These are phyloP conservation scores for Gossypium ekmanianum DNA, from an alignment of 345 rosid genomes.

Conservation along the genomic window DNA sequence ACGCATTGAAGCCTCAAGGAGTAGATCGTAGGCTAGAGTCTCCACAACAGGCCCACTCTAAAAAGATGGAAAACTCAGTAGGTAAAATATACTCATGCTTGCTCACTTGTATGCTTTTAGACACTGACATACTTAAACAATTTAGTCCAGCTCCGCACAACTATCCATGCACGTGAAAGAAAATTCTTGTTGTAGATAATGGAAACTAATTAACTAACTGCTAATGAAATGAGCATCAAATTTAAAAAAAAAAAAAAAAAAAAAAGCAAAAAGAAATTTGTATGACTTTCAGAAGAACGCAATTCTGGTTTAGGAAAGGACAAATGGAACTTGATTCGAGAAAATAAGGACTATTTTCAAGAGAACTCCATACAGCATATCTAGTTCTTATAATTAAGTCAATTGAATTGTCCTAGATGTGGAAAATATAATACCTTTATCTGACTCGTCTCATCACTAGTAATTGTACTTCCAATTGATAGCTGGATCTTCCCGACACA, in stretches of 20 bases:
- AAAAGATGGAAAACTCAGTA: slow-evolving; percentile 14
- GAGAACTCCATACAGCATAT: background rate
- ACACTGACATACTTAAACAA: background rate
- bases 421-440: slow-evolving; percentile 52
- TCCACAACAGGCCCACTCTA: slow-evolving; percentile 94
- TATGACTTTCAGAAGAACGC: background rate
- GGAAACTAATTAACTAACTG: background rate
- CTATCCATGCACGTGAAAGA: background rate
- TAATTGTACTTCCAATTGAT: slow-evolving; percentile 57
- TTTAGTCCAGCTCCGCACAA: background rate
- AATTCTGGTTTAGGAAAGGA: background rate
- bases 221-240: background rate
- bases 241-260: background rate
- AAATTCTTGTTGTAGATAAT: background rate
- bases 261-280: background rate
- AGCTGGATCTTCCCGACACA: slow-evolving; percentile 97
- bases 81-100: slow-evolving; percentile 2
- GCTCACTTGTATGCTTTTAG: background rate
- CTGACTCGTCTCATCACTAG: slow-evolving; percentile 62
- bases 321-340: background rate
- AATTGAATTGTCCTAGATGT: slow-evolving; percentile 1
- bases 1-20: slow-evolving; percentile 85
- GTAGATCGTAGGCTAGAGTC: slow-evolving; percentile 87
- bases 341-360: background rate
- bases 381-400: background rate